Conservation (phyloP, 352 stramenopile genomes). For the Elongisporangium prolatum region DNA sequence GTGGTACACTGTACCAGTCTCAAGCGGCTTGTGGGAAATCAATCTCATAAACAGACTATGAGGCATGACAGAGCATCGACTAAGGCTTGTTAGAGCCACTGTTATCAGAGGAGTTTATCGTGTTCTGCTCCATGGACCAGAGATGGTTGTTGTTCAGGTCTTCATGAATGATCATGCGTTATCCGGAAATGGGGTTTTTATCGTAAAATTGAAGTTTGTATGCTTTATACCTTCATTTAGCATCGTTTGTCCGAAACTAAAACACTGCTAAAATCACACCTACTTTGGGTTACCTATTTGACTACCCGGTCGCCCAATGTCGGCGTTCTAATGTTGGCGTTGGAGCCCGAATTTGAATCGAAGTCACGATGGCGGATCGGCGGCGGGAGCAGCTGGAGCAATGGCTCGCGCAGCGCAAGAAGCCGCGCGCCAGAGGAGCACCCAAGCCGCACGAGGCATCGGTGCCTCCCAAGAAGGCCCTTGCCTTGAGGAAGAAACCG, state of each 20-base stretch:
- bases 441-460: slow-evolving; percentile 1
- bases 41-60: too few relatives aligned
- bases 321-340: not conserved
- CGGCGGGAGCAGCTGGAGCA: slow-evolving; percentile 55
- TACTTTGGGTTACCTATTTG: not conserved
- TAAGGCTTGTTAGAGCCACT: too few relatives aligned
- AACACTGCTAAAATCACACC: not conserved
- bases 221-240: not conserved
- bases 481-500: not conserved
- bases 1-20: slow-evolving; percentile 1
- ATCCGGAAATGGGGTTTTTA: not conserved
- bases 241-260: not conserved
- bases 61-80: too few relatives aligned
- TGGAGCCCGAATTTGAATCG: not conserved
- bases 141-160: not conserved
- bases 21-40: not conserved
- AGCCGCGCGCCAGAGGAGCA: slow-evolving; percentile 10
- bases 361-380: slow-evolving; percentile 38
- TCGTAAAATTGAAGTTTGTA: not conserved
- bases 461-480: not conserved
- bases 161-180: too few relatives aligned
- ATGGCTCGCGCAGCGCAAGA: slow-evolving; percentile 53
- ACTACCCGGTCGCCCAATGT: not conserved
- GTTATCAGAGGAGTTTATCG: too few relatives aligned
- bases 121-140: too few relatives aligned